phyloP scores from a whole-genome alignment of 768 basidiomycete genomes.

The Rhodotorula kratochvilovae region DNA sequence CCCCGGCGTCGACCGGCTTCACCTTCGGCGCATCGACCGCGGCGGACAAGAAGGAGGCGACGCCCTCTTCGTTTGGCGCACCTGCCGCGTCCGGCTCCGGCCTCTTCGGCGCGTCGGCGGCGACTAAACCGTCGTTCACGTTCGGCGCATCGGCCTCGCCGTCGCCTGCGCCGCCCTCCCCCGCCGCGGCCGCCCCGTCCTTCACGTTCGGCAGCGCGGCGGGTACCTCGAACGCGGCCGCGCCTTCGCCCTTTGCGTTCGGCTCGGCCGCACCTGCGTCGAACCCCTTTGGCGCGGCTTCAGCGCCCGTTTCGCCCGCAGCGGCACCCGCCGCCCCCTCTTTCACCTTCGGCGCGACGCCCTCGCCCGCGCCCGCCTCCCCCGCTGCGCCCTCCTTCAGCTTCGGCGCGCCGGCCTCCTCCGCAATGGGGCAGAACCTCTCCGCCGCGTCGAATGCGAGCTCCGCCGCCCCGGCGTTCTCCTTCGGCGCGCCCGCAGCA shows the following conservation, averaged over 20 bases:
- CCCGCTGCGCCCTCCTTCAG: conserved; percentile 11
- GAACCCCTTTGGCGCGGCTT: too few relatives aligned
- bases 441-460: background rate
- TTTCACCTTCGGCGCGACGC: conserved; percentile 5
- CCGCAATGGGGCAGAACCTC: background rate
- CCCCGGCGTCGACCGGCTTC: conserved; percentile 17
- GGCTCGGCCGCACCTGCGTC: background rate
- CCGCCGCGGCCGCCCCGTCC: conserved; percentile 6
- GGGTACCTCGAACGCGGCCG: background rate
- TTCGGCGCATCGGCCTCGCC: conserved; percentile 10
- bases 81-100: background rate
- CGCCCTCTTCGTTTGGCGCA: background rate
- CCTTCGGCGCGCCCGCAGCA: background rate
- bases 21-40: background rate
- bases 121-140: background rate
- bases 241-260: background rate
- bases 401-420: conserved; percentile 13
- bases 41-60: background rate
- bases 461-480: conserved; percentile 1
- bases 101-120: background rate
- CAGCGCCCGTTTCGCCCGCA: background rate
- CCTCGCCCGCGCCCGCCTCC: background rate
- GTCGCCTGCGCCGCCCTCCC: background rate
- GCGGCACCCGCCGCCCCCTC: background rate
- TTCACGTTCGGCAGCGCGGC: conserved; percentile 13